Evolutionary conservation across 2,329 filamentous ascomycete genomes (phyloP).

Genomic region (Botrytis medusae): DNA sequence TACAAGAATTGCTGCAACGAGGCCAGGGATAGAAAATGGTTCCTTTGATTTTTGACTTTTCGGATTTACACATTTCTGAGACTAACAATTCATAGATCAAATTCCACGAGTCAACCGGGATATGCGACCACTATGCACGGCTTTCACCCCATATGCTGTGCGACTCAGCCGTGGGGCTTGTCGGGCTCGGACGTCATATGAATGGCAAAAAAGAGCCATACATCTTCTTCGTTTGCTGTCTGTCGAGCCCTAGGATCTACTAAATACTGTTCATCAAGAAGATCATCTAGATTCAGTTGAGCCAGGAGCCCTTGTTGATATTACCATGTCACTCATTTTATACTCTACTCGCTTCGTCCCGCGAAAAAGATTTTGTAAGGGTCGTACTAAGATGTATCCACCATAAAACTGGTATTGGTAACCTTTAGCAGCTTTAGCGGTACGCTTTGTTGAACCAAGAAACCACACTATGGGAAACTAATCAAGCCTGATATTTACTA

Average conservation of each 20-base stretch:
- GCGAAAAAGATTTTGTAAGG: background rate
- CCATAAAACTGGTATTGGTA: background rate
- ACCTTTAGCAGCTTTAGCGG: background rate
- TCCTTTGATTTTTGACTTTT: background rate
- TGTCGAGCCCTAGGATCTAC: background rate
- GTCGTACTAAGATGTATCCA: background rate
- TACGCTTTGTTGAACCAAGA: background rate
- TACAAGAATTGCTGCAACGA: background rate
- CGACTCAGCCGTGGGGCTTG: background rate
- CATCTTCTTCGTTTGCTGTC: background rate
- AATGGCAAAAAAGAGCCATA: constrained; percentile 1
- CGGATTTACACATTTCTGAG: background rate
- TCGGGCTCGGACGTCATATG: constrained; percentile 2
- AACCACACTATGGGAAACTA: background rate
- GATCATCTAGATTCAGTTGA: background rate
- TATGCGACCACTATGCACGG: background rate
- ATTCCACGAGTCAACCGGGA: background rate
- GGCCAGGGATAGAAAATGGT: background rate
- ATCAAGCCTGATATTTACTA: background rate
- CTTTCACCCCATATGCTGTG: background rate
- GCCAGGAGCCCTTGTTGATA: background rate
- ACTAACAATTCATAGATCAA: constrained; percentile 3
- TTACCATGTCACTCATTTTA: background rate
- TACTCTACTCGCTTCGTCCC: background rate
- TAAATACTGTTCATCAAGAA: background rate